Evolutionary conservation across 2,329 filamentous ascomycete genomes (phyloP), one percentile per base, ranked within the genome.

Genomic region (Neonectria punicea): DNA sequence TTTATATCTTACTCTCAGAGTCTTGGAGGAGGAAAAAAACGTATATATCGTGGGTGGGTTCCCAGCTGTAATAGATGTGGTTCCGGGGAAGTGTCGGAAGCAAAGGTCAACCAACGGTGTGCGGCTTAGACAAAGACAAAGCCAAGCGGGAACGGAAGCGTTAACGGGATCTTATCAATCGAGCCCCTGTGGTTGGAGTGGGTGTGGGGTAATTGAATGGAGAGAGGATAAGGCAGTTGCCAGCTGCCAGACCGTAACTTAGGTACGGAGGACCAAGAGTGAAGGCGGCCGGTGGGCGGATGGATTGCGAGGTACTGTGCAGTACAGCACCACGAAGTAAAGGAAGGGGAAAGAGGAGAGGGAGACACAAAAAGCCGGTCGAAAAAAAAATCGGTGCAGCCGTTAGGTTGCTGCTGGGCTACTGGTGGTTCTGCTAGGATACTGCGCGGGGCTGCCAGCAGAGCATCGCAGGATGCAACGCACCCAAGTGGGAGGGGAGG

Each of bases 381-480:
- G 66, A 65, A 64, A 67, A 70, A 62, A 62, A 64, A 72, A 69
- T 22, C 49, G 43, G 56, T 56, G 41, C 39, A 58, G 49, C 59
- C 53, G 66, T 67, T 61, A 58, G 53, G 63, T 61, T 66, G 61
- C 60, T 53, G 69, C 66, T 67, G 72, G 72, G 68, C 67, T 64
- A 61, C 69, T 73, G 72, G 72, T 72, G 70, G 65, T 61, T 63
- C 53, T 68, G 67, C 61, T 67, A 55, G 70, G 71, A 71, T 73
- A 63, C 68, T 74, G 74, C 72, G 72, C 72, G 72, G 72, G 72
- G 72, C 71, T 74, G 74, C 74, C 74, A 76, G 64, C 74, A 75
- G 74, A 74, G 73, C 74, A 75, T 74, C 70, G 70, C 71, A 75
- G 73, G 66, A 75, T 74, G 73, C 74, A 75, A 74, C 74, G 74